Base-by-base conservation (phyloP, 805 yeast species). In the Myxozyma sirexii region DNA sequence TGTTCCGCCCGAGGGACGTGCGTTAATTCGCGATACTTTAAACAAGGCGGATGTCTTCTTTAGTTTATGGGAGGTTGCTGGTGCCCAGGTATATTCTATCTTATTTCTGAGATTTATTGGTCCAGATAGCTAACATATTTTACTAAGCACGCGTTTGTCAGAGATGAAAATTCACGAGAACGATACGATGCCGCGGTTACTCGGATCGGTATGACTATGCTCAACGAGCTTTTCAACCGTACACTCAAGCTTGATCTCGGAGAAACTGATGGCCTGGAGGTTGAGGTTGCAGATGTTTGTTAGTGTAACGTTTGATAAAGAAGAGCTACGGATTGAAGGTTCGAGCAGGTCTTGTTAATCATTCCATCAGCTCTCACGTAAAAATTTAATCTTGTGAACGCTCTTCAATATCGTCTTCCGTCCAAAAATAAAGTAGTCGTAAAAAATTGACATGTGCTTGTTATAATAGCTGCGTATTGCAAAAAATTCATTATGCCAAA, bases 151-250 rank as follows among this genome's bases (percentile, higher is more conserved):
- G 94, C 96, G 0, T 88, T 87, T 68, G 86, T 88, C 55, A 79
- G 94, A 64, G 96, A 88, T 70, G 94, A 87, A 69, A 74, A 78
- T 61, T 84, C 90, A 65, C 88, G 87, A 74, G 96, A 89, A n/a
- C 77, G 94, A 68, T 88, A 82, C 69, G 94, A 88, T 71, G 83
- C 90, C n/a, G 90, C 90, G 1, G 81, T 85, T 56, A 87, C 94
- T 21, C 77, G 79, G 64, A 76, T 83, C 31, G 86, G 93, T 69
- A 75, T 84, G 66, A 86, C 83, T 23, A 85, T 88, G 80, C 72
- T 88, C 67, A 77, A 80, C 53, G 94, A 88, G 69, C 77, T 87
- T 71, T 88, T 88, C 74, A 81, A 85, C 72, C 80, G 96, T 67
- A 80, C 79, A 66, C 78, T 88, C 73, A 83, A 81, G 72, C 76